phyloP scores from a whole-genome alignment of 176 grass and related monocot genomes.

The Elymus sibiricus region DNA sequence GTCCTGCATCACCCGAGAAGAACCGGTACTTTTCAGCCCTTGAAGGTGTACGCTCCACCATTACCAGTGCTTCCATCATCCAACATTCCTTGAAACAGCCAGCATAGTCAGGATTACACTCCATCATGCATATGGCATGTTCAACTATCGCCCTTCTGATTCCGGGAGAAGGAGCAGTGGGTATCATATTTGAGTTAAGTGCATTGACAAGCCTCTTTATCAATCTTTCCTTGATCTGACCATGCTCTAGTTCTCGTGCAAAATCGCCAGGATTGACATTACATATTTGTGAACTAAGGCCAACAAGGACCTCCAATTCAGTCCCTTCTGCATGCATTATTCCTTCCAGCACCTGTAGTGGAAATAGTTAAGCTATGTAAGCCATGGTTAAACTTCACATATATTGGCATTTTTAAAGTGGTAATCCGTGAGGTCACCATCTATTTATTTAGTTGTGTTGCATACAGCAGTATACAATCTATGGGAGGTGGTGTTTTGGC shows the following conservation, averaged over 20 bases:
- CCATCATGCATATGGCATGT: background rate
- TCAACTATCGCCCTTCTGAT: background rate
- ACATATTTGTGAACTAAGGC: constrained; percentile 3
- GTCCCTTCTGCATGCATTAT: background rate
- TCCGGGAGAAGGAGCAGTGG: background rate
- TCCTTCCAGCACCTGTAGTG: background rate
- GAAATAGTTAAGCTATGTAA: background rate
- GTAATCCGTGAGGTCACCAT: background rate
- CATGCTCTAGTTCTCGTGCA: background rate
- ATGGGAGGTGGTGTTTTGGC: too few species aligned
- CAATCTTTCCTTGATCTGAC: background rate
- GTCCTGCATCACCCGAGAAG: constrained; percentile 1
- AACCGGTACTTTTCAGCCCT: background rate
- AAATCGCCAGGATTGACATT: background rate
- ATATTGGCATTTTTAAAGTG: too few species aligned
- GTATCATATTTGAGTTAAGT: background rate
- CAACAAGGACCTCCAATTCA: background rate
- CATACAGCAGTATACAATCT: too few species aligned
- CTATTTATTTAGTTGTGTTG: background rate
- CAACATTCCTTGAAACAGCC: background rate
- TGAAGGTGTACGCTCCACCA: background rate
- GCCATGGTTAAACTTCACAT: background rate
- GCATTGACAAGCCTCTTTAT: background rate
- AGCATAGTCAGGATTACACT: background rate
- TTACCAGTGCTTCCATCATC: background rate